Evolutionary conservation across 1,284 basidiomycete genomes (phyloP).

Genomic region (Trametes versicolor): DNA sequence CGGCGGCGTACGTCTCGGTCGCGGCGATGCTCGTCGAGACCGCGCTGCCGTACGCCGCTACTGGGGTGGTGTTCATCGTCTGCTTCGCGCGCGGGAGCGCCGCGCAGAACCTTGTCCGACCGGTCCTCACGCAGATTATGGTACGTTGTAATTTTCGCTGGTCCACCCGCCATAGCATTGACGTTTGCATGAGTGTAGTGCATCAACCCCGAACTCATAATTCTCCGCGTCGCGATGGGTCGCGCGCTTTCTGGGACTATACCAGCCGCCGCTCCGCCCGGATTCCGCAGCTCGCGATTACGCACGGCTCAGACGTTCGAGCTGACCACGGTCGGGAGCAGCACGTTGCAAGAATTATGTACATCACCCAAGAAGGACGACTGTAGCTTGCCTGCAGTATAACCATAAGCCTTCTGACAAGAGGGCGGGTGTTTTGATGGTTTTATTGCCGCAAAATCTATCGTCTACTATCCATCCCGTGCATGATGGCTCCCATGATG

Average conservation of each 20-base stretch:
- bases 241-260: constrained; percentile 18
- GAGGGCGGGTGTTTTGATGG: neutral
- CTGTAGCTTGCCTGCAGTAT: neutral
- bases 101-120: constrained; percentile 38
- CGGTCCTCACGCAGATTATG: constrained; percentile 35
- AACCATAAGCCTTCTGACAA: neutral
- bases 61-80: constrained; percentile 45
- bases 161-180: neutral
- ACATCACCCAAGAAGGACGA: neutral
- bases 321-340: neutral
- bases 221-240: constrained; percentile 28
- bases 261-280: neutral
- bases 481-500: neutral
- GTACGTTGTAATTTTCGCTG: neutral
- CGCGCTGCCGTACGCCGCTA: constrained; percentile 43
- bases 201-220: constrained; percentile 31
- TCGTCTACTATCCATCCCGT: neutral
- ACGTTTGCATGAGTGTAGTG: constrained; percentile 15
- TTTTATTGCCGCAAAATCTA: no score
- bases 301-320: neutral
- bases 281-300: neutral
- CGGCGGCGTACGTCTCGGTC: constrained; percentile 40
- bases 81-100: constrained; percentile 38
- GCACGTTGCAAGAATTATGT: neutral
- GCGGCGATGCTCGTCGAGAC: constrained; percentile 47